A percentile compares a stretch with the other conserved stretches of the same genome.
Conservation (phyloP, 176 grass and related monocot species). For the Avena atlantica region DNA sequence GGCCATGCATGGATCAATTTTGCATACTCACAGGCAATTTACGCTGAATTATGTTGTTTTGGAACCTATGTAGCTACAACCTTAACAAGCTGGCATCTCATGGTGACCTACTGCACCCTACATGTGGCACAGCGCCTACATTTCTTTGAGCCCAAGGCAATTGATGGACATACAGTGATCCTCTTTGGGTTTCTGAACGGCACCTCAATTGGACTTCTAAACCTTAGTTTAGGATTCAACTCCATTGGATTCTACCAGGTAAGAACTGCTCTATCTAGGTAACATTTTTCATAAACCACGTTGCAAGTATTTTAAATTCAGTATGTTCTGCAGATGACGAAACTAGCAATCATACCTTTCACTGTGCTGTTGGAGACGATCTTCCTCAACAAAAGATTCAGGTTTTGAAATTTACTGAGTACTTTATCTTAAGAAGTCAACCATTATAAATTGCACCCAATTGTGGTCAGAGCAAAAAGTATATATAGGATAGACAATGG, state of each 20-base stretch:
- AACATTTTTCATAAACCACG: constrained; percentile 35
- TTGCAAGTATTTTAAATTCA: constrained; percentile 29
- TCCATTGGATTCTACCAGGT: constrained; percentile 99
- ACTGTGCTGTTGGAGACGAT: constrained; percentile 94
- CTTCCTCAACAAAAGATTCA: constrained; percentile 97
- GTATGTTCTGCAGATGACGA: constrained; percentile 89
- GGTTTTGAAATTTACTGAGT: constrained; percentile 54
- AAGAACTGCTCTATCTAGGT: constrained; percentile 17
- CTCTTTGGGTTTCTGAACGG: constrained; percentile 96
- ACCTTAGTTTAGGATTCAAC: constrained; percentile 98
- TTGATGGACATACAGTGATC: constrained; percentile 86
- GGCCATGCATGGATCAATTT: constrained; percentile 31
- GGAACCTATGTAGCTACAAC: constrained; percentile 80
- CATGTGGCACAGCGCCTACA: constrained; percentile 82
- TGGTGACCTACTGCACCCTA: constrained; percentile 97
- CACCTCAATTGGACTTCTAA: constrained; percentile 93
- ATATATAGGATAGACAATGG: constrained; percentile 36
- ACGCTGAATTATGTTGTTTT: constrained; percentile 32
- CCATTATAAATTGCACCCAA: constrained; percentile 16
- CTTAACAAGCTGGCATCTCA: constrained; percentile 99
- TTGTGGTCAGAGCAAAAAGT: constrained; percentile 27
- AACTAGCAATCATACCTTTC: constrained; percentile 98
- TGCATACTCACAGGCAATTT: constrained; percentile 31
- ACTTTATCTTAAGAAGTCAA: constrained; percentile 32
- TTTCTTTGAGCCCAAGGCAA: constrained; percentile 92